phyloP scores from a whole-genome alignment of 78 protist genomes.

The Dictyostelium purpureum region DNA sequence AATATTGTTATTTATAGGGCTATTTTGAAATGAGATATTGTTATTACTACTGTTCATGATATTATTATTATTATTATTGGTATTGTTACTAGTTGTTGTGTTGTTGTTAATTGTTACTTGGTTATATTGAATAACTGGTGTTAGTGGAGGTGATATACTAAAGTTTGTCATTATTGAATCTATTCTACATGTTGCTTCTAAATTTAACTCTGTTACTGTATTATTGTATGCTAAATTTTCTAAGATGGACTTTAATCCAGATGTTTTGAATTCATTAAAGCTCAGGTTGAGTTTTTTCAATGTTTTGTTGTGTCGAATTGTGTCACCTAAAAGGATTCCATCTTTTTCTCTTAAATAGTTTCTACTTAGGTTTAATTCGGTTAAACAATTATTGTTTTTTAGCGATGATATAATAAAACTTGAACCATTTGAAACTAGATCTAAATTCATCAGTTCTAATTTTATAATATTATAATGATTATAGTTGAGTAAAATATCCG shows the following conservation, averaged over 20 bases:
- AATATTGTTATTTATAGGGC: not conserved
- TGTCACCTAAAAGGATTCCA: constrained; percentile 29
- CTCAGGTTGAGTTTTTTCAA: constrained; percentile 3
- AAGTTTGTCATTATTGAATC: constrained; percentile 34
- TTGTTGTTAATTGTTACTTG: not conserved
- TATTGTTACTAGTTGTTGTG: not conserved
- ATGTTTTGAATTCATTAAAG: constrained; percentile 45
- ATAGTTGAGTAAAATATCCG: not conserved
- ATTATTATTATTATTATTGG: not conserved
- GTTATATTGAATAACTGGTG: not conserved
- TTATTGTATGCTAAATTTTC: constrained; percentile 30
- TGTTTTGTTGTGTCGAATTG: not conserved
- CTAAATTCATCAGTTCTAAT: constrained; percentile 52
- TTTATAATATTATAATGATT: not conserved
- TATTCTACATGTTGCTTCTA: constrained; percentile 57
- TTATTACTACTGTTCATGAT: not conserved
- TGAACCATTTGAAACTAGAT: constrained; percentile 51
- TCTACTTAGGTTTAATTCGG: constrained; percentile 23
- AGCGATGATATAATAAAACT: not conserved
- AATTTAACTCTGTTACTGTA: not conserved
- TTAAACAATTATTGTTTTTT: not conserved
- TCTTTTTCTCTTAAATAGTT: constrained; percentile 39
- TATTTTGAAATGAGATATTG: not conserved
- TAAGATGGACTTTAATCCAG: constrained; percentile 33
- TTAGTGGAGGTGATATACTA: constrained; percentile 35